Percentiles rank a stretch among this genome's conserved stretches.
Conservation (phyloP, 1,284 basidiomycete species). For the Leccinum pachyderme region DNA sequence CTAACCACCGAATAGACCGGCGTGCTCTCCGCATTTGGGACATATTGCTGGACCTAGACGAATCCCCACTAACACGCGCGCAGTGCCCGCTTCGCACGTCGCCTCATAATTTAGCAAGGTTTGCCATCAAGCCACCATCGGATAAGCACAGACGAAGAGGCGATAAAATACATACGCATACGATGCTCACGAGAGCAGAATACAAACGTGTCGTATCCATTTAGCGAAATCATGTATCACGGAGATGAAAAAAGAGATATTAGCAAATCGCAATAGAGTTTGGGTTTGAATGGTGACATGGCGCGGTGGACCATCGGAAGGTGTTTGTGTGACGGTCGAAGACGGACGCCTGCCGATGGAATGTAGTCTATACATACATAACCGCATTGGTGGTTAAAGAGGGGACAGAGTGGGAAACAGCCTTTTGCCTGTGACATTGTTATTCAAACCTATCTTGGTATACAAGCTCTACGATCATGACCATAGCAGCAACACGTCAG, state of each 20-base stretch:
- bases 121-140: neutral
- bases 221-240: neutral
- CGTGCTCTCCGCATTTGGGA: neutral
- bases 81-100: neutral
- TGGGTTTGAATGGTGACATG: neutral
- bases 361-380: neutral
- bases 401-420: slow-evolving; percentile 10
- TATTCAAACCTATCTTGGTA: neutral
- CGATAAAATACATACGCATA: neutral
- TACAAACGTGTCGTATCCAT: neutral
- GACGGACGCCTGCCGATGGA: slow-evolving; percentile 10
- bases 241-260: neutral
- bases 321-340: neutral
- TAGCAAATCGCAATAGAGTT: neutral
- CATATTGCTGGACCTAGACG: neutral
- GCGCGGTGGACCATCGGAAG: neutral
- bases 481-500: neutral
- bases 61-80: neutral
- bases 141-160: neutral
- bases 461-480: neutral
- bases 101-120: neutral
- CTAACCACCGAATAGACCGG: neutral
- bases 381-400: neutral
- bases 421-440: neutral
- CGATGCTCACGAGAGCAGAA: neutral